Evolutionary conservation across 2,329 filamentous ascomycete genomes (phyloP).

Genomic region (Calonectria leucothoes): DNA sequence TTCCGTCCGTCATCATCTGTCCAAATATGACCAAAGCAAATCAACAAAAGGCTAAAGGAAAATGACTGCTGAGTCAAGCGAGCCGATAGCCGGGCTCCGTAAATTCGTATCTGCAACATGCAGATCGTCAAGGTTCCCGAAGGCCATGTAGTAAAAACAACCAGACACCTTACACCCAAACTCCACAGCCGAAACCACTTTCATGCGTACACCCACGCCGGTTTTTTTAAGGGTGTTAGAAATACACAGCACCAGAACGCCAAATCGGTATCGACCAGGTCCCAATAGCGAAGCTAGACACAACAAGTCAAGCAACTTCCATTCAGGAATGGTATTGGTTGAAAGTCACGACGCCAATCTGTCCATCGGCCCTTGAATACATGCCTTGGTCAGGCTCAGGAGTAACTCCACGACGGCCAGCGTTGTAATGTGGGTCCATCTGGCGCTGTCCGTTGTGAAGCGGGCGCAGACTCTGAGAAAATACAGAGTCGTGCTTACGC

Average conservation of each 20-base stretch:
- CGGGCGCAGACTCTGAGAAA: conserved; percentile 44
- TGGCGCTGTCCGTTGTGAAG: conserved; percentile 53
- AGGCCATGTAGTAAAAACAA: conserved; percentile 12
- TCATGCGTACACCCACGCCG: conserved; percentile 33
- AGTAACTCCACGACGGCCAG: conserved; percentile 35
- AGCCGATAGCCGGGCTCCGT: conserved; percentile 15
- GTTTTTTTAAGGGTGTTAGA: conserved; percentile 31
- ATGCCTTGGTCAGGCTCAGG: conserved; percentile 46
- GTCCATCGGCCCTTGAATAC: conserved; percentile 51
- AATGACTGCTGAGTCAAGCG: conserved; percentile 20
- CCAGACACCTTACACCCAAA: conserved; percentile 36
- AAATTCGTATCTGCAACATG: conserved; percentile 20
- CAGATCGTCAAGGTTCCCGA: neutral
- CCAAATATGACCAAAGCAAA: conserved; percentile 17
- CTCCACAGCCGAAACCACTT: conserved; percentile 36
- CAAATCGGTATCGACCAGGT: conserved; percentile 26
- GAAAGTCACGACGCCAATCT: conserved; percentile 45
- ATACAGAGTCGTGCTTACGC: conserved; percentile 52
- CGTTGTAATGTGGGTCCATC: conserved; percentile 46
- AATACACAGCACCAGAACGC: conserved; percentile 42
- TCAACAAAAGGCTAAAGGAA: conserved; percentile 21
- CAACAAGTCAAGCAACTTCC: neutral
- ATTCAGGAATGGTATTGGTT: conserved; percentile 42
- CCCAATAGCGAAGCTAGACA: conserved; percentile 8
- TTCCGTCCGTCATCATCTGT: conserved; percentile 19